phyloP scores from a whole-genome alignment of 202 grass and related monocot genomes.

The Brachypodium distachyon region DNA sequence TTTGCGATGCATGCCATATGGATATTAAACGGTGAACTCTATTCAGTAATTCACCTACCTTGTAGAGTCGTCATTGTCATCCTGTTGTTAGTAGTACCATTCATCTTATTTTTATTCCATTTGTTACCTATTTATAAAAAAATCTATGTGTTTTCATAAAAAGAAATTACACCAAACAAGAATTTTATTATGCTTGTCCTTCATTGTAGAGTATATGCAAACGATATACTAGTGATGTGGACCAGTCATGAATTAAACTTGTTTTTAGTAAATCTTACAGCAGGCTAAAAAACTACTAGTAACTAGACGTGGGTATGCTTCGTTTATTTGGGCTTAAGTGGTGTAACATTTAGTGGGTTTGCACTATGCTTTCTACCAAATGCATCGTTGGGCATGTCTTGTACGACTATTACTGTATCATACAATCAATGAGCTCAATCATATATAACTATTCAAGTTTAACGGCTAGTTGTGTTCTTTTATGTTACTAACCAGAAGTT shows the following conservation, averaged over 20 bases:
- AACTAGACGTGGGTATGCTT: background rate
- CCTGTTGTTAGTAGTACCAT: background rate
- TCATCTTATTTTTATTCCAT: background rate
- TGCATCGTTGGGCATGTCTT: background rate
- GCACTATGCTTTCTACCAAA: background rate
- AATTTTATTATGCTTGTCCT: background rate
- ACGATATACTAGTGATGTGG: background rate
- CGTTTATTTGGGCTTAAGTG: background rate
- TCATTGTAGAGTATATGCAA: background rate
- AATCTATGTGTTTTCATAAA: background rate
- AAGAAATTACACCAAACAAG: background rate
- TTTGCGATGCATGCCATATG: background rate
- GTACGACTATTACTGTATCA: background rate
- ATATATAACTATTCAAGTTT: background rate
- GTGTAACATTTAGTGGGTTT: background rate
- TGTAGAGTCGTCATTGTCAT: constrained; percentile 3
- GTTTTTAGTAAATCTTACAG: background rate
- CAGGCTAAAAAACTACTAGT: background rate
- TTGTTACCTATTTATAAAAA: background rate
- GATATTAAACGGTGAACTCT: background rate
- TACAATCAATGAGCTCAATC: background rate
- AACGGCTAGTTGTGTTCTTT: background rate
- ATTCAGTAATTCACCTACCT: background rate
- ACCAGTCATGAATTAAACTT: background rate
- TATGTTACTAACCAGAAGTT: background rate